These are phyloP conservation scores for Ramichloridium luteum DNA, from an alignment of 2,329 filamentous ascomycete species.

Conservation along the genomic window DNA sequence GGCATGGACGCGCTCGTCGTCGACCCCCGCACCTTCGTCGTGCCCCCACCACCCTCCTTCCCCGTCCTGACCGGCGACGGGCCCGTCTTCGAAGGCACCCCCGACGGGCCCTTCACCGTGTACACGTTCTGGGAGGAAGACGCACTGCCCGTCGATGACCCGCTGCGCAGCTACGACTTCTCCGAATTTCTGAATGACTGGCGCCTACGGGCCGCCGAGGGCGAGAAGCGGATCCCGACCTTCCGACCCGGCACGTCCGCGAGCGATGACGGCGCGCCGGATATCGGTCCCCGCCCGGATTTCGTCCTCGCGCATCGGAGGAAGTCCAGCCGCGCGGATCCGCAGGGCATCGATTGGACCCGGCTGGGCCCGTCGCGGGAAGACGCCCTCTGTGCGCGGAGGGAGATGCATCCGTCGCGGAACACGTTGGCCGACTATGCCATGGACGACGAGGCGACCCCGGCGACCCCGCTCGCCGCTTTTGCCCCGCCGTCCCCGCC, in stretches of 20 bases:
- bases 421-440: background rate
- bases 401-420: conserved; percentile 17
- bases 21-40: too few species aligned
- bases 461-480: background rate
- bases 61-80: conserved; percentile 1
- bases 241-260: conserved; percentile 13
- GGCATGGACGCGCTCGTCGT: too few species aligned
- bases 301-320: conserved; percentile 11
- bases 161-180: conserved; percentile 19
- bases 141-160: conserved; percentile 18
- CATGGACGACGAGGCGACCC: too few species aligned
- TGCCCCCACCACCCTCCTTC: background rate
- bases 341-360: conserved; percentile 28
- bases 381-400: conserved; percentile 19
- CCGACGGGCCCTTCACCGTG: background rate
- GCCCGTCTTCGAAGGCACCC: background rate
- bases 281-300: conserved; percentile 7
- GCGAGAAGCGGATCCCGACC: conserved; percentile 10
- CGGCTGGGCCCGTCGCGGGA: conserved; percentile 17
- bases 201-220: conserved; percentile 16
- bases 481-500: conserved; percentile 1
- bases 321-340: conserved; percentile 15
- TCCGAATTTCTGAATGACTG: conserved; percentile 21
- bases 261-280: conserved; percentile 6
- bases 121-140: conserved; percentile 12